Evolutionary conservation across 352 stramenopile species (phyloP).

Genomic region (Globisporangium echinulatum): DNA sequence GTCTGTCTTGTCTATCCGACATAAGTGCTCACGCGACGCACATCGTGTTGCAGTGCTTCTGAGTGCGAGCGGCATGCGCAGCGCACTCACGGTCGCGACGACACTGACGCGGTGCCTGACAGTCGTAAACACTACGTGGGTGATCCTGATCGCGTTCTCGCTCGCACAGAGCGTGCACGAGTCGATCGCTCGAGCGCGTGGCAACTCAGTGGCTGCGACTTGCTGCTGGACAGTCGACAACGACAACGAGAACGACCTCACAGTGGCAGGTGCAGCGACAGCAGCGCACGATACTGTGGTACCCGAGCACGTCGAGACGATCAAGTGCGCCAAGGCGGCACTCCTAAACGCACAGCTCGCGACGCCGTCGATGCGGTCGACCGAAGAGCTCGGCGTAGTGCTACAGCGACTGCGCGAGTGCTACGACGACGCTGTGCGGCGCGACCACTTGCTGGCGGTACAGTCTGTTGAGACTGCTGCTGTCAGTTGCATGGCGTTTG

Average conservation of each 20-base stretch:
- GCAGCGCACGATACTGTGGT: constrained; percentile 13
- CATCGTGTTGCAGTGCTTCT: constrained; percentile 25
- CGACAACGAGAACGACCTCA: background rate
- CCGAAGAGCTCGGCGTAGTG: constrained; percentile 17
- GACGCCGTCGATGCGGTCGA: constrained; percentile 24
- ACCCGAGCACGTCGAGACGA: constrained; percentile 22
- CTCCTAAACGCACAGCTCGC: constrained; percentile 22
- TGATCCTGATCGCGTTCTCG: constrained; percentile 19
- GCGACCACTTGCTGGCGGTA: constrained; percentile 28
- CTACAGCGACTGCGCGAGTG: constrained; percentile 19
- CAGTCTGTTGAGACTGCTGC: background rate
- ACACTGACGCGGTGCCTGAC: constrained; percentile 35
- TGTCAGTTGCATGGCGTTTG: background rate
- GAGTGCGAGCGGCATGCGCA: constrained; percentile 49
- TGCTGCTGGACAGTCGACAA: background rate
- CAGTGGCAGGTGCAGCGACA: constrained; percentile 7
- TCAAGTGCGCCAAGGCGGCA: constrained; percentile 18
- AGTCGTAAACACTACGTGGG: constrained; percentile 34
- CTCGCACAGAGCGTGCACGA: constrained; percentile 7
- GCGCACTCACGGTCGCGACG: constrained; percentile 56
- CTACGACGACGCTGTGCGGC: constrained; percentile 19
- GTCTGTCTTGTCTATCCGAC: background rate
- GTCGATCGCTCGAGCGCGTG: constrained; percentile 2
- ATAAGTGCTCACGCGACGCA: background rate
- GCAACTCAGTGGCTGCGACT: constrained; percentile 5